These are phyloP conservation scores for Trichophyton simii DNA, from an alignment of 2,329 filamentous ascomycete genomes.

Conservation along the genomic window DNA sequence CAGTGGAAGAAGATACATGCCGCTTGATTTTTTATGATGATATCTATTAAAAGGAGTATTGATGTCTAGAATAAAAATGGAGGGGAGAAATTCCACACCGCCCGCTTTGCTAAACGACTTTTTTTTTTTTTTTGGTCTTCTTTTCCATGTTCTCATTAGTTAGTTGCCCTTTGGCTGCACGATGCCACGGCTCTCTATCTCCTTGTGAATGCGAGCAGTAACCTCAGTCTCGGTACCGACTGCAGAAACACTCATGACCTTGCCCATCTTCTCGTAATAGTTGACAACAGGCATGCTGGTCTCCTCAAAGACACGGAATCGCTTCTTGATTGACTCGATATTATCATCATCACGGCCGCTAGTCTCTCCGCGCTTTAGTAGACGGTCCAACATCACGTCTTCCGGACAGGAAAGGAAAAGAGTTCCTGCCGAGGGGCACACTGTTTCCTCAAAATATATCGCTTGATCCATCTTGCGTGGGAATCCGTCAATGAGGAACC, in stretches of 20 bases:
- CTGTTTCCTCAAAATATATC: constrained; percentile 77
- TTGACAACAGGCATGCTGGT: constrained; percentile 96
- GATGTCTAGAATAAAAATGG: not conserved
- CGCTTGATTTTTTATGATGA: not conserved
- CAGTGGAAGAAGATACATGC: not conserved
- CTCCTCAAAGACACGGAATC: constrained; percentile 86
- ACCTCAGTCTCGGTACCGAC: constrained; percentile 54
- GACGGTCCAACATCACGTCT: constrained; percentile 67
- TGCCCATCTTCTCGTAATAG: constrained; percentile 61
- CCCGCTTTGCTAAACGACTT: not conserved
- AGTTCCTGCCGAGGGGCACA: constrained; percentile 72
- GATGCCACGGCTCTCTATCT: constrained; percentile 35
- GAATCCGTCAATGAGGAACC: constrained; percentile 74
- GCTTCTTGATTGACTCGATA: constrained; percentile 86
- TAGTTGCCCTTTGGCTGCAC: constrained; percentile 15
- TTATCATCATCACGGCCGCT: constrained; percentile 89
- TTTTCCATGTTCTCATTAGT: not conserved
- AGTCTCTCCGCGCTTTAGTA: constrained; percentile 85
- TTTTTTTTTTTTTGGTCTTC: not conserved
- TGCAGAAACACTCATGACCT: constrained; percentile 70
- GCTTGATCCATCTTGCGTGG: constrained; percentile 97
- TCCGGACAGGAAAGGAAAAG: constrained; percentile 93
- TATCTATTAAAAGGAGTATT: not conserved
- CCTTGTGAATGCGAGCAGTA: constrained; percentile 42
- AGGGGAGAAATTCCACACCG: not conserved